phyloP scores from a whole-genome alignment of 805 yeast genomes.

The Myxozyma neotropica region DNA sequence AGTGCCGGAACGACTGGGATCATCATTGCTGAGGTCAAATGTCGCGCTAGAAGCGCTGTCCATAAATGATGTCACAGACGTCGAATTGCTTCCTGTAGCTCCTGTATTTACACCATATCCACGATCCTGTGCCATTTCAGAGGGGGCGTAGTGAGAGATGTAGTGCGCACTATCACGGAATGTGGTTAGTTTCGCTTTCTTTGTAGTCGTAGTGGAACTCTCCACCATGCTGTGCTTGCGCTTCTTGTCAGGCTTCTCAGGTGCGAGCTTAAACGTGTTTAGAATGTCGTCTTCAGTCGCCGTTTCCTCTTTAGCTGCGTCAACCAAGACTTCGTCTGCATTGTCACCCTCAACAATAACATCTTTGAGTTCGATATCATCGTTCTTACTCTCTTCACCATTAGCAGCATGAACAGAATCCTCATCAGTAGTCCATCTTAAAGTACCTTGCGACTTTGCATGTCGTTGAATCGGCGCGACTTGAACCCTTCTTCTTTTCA shows the following conservation, averaged over 20 bases:
- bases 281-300: slow-evolving; percentile 45
- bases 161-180: slow-evolving; percentile 79
- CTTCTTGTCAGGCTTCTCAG: slow-evolving; percentile 42
- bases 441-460: slow-evolving; percentile 56
- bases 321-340: neutral
- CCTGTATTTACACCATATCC: slow-evolving; percentile 54
- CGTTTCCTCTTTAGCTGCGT: slow-evolving; percentile 40
- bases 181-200: slow-evolving; percentile 49
- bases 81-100: neutral
- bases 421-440: neutral
- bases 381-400: slow-evolving; percentile 37
- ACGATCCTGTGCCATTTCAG: slow-evolving; percentile 75
- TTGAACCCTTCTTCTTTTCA: slow-evolving; percentile 84
- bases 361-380: slow-evolving; percentile 41
- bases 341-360: neutral
- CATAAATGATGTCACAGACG: slow-evolving; percentile 60
- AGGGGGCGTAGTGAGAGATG: slow-evolving; percentile 88
- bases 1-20: slow-evolving; percentile 39
- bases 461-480: slow-evolving; percentile 84
- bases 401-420: neutral
- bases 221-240: slow-evolving; percentile 19
- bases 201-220: neutral
- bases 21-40: slow-evolving; percentile 79
- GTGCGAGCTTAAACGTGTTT: slow-evolving; percentile 45
- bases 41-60: slow-evolving; percentile 84